These are phyloP conservation scores for Trichosanthes truncata DNA, from an alignment of 306 rosid species.

Conservation along the genomic window DNA sequence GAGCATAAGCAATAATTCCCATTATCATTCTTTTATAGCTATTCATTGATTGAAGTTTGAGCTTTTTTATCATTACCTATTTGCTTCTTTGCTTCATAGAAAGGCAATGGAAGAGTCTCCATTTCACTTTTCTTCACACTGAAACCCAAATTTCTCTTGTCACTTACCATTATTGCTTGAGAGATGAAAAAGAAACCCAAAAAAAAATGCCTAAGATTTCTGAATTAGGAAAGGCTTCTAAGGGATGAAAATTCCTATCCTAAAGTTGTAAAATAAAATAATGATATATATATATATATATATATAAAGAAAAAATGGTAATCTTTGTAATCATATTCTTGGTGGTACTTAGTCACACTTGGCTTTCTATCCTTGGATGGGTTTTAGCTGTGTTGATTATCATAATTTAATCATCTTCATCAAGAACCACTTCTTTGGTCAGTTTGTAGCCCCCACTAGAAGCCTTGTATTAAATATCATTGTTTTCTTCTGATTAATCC, in stretches of 20 bases:
- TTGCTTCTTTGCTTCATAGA: background rate
- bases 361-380: conserved; percentile 27
- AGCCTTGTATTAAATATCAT: conserved; percentile 20
- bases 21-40: background rate
- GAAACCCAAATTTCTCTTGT: background rate
- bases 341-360: conserved; percentile 9
- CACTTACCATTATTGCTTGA: background rate
- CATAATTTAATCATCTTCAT: conserved; percentile 8
- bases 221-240: conserved; percentile 1
- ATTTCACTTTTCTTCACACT: background rate
- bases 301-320: background rate
- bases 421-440: conserved; percentile 29
- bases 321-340: conserved; percentile 24
- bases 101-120: background rate
- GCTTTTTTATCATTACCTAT: background rate
- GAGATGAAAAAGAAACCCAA: background rate
- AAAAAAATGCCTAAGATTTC: background rate
- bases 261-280: background rate
- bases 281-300: background rate
- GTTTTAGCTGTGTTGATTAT: conserved; percentile 16
- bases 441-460: conserved; percentile 37
- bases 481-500: conserved; percentile 17
- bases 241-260: background rate
- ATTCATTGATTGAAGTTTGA: background rate
- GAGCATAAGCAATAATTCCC: background rate